These are phyloP conservation scores for Buddleja alternifolia DNA, from an alignment of 257 asterid genomes.

Conservation along the genomic window DNA sequence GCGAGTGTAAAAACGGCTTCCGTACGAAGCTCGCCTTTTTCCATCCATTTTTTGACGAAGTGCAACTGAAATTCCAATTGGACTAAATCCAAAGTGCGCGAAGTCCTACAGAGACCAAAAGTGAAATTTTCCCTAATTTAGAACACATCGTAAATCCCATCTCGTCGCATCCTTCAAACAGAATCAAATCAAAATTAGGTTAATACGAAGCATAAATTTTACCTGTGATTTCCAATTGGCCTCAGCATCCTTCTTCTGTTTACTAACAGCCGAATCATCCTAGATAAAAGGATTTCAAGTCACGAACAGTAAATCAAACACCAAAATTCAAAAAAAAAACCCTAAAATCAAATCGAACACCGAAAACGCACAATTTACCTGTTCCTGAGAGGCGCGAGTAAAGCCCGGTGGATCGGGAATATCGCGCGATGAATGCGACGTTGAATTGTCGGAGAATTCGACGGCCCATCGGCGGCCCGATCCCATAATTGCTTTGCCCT, in stretches of 20 bases:
- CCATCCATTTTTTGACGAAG: too few species aligned
- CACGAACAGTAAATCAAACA: neutral
- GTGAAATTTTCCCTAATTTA: constrained; percentile 1
- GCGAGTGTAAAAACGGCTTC: too few species aligned
- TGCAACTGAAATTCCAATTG: too few species aligned
- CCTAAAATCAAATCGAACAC: constrained; percentile 3
- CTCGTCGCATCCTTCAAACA: neutral
- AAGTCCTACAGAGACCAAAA: too few species aligned
- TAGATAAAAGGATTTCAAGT: constrained; percentile 18
- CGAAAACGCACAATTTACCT: constrained; percentile 44
- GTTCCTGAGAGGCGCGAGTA: constrained; percentile 81
- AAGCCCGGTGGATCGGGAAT: constrained; percentile 91
- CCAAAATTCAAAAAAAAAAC: neutral
- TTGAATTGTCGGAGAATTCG: constrained; percentile 75
- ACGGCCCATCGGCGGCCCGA: constrained; percentile 94
- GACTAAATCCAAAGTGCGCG: too few species aligned
- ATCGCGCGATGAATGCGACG: constrained; percentile 78
- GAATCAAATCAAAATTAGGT: neutral
- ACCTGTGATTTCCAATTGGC: constrained; percentile 90
- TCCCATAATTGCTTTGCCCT: constrained; percentile 79
- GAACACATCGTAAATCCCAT: constrained; percentile 11
- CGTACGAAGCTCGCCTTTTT: too few species aligned
- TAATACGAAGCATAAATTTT: neutral
- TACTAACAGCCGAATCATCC: constrained; percentile 83
- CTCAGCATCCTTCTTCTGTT: constrained; percentile 94